Evolutionary conservation across 208 protist species (phyloP), one percentile per base, ranked within the genome.

Genomic region (Trypanosoma scelopori): DNA sequence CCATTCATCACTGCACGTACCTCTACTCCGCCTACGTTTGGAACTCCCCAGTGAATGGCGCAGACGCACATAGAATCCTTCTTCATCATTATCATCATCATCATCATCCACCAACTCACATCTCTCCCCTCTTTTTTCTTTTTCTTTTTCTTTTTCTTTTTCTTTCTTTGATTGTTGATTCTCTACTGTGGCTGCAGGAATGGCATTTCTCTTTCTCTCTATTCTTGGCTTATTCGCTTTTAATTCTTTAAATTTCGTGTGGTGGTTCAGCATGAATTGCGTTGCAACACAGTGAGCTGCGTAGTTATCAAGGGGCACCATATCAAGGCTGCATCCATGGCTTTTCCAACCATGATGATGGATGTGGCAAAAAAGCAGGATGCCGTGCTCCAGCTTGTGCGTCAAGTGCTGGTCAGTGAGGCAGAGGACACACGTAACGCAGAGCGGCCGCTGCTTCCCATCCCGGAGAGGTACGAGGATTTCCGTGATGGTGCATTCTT

Each of bases 401-500:
- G 58, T 1, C 47, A 55, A 18, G 0, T 64, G 30, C 39, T 60
- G 1, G 15, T n/a, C n/a, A 11, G 37, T 12, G 23, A 32, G 27
- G 20, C 5, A 15, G 37, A 1, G n/a, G 6, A 30, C 37, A 16
- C 35, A 1, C 6, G 28, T 1, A 35, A 3, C 20, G 15, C 5
- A n/a, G 28, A 57, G 15, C 3, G 35, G 15, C 3, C 35, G 3
- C 3, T 23, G 18, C 3, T 27, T 25, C 0, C 23, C 3, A 0
- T 56, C 13, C 65, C 77, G 7, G 39, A 63, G 9, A 46, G 45
- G 15, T 87, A 78, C 37, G 50, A 59, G 23, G 66, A 77, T 39
- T 70, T 90, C 37, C 68, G 65, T 25, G 74, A 83, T 32, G 83
- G 81, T 45, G 51, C 55, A 20, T 45, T 57, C 37, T 39, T 88